Evolutionary conservation across 1,284 basidiomycete species (phyloP).

Genomic region (Rhodotorula sp.): DNA sequence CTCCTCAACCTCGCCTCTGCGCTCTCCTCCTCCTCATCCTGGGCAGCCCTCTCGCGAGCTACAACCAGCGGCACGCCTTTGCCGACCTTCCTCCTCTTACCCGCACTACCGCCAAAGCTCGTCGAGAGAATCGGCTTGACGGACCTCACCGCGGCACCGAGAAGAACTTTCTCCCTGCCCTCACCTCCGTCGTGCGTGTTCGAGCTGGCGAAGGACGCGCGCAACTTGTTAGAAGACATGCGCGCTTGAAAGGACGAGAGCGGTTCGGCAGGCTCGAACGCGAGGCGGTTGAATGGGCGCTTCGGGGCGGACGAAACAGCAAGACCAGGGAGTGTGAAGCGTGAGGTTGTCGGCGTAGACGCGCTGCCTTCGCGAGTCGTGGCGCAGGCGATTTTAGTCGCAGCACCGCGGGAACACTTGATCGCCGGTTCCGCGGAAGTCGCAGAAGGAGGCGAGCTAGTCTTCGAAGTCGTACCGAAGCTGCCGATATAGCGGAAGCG

Average conservation of each 20-base stretch:
- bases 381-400: too few relatives aligned
- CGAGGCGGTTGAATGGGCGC: not conserved
- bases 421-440: not conserved
- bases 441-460: too few relatives aligned
- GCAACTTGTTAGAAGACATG: not conserved
- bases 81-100: not conserved
- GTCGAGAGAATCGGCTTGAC: not conserved
- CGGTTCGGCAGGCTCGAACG: constrained; percentile 1
- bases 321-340: not conserved
- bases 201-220: not conserved
- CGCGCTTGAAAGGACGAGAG: constrained; percentile 1
- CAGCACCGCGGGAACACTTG: too few relatives aligned
- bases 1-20: constrained; percentile 14
- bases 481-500: constrained; percentile 1
- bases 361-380: not conserved
- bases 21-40: not conserved
- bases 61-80: not conserved
- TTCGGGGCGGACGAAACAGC: not conserved
- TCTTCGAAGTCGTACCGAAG: not conserved
- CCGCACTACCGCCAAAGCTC: not conserved
- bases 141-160: constrained; percentile 11
- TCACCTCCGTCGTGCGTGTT: not conserved
- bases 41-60: not conserved
- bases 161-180: constrained; percentile 1
- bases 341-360: not conserved